Conservation (phyloP, 805 yeast species). For the Pichia insulana region DNA sequence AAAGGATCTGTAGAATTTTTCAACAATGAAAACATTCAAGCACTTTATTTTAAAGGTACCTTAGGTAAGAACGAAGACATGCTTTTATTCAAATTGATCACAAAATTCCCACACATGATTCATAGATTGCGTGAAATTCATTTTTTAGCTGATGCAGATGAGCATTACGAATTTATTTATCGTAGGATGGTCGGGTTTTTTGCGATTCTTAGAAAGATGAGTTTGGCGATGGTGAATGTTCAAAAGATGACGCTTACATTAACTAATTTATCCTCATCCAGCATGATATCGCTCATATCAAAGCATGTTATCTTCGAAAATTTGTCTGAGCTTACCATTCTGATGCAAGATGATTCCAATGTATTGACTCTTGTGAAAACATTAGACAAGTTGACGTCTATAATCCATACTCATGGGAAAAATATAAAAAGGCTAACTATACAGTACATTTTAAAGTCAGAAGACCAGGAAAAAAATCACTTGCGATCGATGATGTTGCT, state of each 20-base stretch:
- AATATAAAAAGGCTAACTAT: conserved; percentile 19
- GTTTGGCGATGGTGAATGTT: conserved; percentile 20
- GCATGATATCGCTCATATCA: conserved; percentile 21
- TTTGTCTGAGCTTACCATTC: conserved; percentile 19
- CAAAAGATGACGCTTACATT: conserved; percentile 21
- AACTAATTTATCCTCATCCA: conserved; percentile 27
- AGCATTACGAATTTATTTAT: conserved; percentile 23
- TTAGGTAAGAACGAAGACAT: conserved; percentile 28
- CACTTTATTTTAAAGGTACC: conserved; percentile 20
- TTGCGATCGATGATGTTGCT: conserved; percentile 26
- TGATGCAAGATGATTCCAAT: conserved; percentile 26
- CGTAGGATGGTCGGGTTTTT: conserved; percentile 28
- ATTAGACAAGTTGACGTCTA: conserved; percentile 20
- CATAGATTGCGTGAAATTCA: conserved; percentile 19
- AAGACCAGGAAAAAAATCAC: conserved; percentile 26
- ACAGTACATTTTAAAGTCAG: conserved; percentile 18
- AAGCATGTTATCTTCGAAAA: conserved; percentile 27
- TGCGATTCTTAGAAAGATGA: conserved; percentile 27
- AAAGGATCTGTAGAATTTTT: conserved; percentile 22
- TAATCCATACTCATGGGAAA: conserved; percentile 19
- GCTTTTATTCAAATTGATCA: conserved; percentile 24
- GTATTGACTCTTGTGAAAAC: conserved; percentile 23
- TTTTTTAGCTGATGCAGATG: conserved; percentile 18
- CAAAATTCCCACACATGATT: conserved; percentile 22
- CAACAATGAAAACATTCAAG: conserved; percentile 14